Conservation (phyloP, 257 asterid genomes). For the Solanum stenotomum region DNA sequence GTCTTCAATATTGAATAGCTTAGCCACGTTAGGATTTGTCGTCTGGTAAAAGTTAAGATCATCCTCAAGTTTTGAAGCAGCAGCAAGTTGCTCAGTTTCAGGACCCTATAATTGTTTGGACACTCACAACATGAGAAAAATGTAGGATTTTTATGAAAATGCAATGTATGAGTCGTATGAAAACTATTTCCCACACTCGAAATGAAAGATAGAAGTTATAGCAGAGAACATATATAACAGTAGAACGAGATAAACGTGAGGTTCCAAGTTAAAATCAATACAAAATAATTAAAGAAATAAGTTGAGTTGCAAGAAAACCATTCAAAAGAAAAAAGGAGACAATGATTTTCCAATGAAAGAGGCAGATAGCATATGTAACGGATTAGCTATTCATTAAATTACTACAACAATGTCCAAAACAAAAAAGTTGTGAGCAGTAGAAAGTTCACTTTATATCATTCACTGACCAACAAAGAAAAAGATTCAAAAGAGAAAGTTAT, state of each 20-base stretch:
- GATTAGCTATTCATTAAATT: not conserved
- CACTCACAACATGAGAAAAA: not conserved
- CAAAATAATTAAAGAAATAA: not conserved
- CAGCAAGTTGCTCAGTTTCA: conserved; percentile 64
- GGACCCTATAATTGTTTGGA: conserved; percentile 41
- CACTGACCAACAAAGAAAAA: not conserved
- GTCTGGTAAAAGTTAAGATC: conserved; percentile 77
- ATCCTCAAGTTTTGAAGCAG: conserved; percentile 76
- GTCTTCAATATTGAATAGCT: conserved; percentile 55
- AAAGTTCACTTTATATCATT: not conserved
- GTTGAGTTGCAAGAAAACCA: not conserved
- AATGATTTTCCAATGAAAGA: not conserved
- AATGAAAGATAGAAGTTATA: not conserved
- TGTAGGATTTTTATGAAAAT: not conserved
- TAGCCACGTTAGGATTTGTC: conserved; percentile 57
- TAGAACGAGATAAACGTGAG: not conserved
- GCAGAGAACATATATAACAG: not conserved
- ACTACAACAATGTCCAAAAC: not conserved
- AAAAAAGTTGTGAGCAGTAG: not conserved
- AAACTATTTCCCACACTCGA: not conserved
- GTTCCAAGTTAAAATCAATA: not conserved
- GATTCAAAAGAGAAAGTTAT: not conserved
- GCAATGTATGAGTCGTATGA: not conserved
- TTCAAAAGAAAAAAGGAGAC: not conserved
- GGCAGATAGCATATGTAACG: not conserved